Conservation (phyloP, 2,329 filamentous ascomycete species). For the Ceratocystis harringtonii region DNA sequence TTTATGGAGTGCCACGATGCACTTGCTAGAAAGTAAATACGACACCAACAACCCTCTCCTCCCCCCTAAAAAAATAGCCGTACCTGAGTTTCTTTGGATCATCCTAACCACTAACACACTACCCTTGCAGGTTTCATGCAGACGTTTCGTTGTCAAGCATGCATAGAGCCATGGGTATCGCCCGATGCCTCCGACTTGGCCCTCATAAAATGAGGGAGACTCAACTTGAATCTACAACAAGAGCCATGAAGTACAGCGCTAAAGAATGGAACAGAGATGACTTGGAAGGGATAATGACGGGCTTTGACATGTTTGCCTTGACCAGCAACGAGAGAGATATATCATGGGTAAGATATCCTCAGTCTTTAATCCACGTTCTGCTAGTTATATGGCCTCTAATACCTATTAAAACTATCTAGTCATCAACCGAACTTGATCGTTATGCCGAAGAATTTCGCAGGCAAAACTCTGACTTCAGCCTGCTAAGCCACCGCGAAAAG, state of each 20-base stretch:
- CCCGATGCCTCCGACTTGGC: slow-evolving; percentile 46
- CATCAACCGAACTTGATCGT: slow-evolving; percentile 47
- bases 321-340: slow-evolving; percentile 59
- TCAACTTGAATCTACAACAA: not conserved
- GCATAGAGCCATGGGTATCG: slow-evolving; percentile 63
- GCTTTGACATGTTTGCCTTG: slow-evolving; percentile 81
- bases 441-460: slow-evolving; percentile 42
- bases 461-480: slow-evolving; percentile 37
- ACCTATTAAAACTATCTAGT: slow-evolving; percentile 28
- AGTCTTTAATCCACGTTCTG: too few species aligned
- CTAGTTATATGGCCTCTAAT: not conserved
- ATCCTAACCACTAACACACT: slow-evolving; percentile 1
- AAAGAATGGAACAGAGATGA: slow-evolving; percentile 6
- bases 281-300: slow-evolving; percentile 60
- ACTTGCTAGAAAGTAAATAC: slow-evolving; percentile 50
- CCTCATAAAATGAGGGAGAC: slow-evolving; percentile 8
- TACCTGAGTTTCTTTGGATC: not conserved
- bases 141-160: slow-evolving; percentile 35
- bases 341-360: slow-evolving; percentile 41
- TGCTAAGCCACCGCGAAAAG: slow-evolving; percentile 47
- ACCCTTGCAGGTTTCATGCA: slow-evolving; percentile 14
- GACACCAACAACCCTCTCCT: not conserved
- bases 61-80: not conserved
- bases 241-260: not conserved
- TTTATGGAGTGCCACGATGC: slow-evolving; percentile 50